These are phyloP conservation scores for Boletus bicolor DNA, from an alignment of 768 basidiomycete species.

Conservation along the genomic window DNA sequence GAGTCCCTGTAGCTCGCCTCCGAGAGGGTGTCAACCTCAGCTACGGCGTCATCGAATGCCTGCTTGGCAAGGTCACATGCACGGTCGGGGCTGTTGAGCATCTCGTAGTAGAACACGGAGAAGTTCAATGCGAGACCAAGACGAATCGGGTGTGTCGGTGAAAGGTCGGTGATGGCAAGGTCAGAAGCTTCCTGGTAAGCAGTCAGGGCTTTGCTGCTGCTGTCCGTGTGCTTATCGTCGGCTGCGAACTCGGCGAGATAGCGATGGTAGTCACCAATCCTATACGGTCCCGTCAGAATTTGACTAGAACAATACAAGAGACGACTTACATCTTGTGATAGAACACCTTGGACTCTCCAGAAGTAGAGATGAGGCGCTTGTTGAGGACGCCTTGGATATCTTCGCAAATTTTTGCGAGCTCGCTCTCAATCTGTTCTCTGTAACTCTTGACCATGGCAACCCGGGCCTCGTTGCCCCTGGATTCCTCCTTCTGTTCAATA, in stretches of 20 bases:
- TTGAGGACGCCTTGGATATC: slow-evolving; percentile 97
- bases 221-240: slow-evolving; percentile 95
- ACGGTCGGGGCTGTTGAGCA: slow-evolving; percentile 97
- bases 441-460: slow-evolving; percentile 74
- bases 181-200: slow-evolving; percentile 98
- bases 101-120: slow-evolving; percentile 99
- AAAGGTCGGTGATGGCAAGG: slow-evolving; percentile 93
- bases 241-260: slow-evolving; percentile 99
- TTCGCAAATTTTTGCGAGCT: slow-evolving; percentile 97
- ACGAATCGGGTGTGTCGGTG: slow-evolving; percentile 95
- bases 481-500: slow-evolving; percentile 99
- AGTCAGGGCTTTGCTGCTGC: slow-evolving; percentile 95
- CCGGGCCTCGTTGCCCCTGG: slow-evolving; percentile 96
- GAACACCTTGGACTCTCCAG: slow-evolving; percentile 98
- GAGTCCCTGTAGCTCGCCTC: slow-evolving; percentile 99
- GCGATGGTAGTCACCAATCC: slow-evolving; percentile 99
- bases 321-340: slow-evolving; percentile 94
- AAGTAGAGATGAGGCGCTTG: slow-evolving; percentile 95
- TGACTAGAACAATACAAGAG: background rate
- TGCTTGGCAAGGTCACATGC: slow-evolving; percentile 99
- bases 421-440: slow-evolving; percentile 95
- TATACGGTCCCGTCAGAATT: slow-evolving; percentile 32
- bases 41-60: slow-evolving; percentile 98
- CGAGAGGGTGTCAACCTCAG: slow-evolving; percentile 96
- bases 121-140: slow-evolving; percentile 98